These are phyloP conservation scores for Neonectria coccinea DNA, from an alignment of 2,329 filamentous ascomycete genomes.

Conservation along the genomic window DNA sequence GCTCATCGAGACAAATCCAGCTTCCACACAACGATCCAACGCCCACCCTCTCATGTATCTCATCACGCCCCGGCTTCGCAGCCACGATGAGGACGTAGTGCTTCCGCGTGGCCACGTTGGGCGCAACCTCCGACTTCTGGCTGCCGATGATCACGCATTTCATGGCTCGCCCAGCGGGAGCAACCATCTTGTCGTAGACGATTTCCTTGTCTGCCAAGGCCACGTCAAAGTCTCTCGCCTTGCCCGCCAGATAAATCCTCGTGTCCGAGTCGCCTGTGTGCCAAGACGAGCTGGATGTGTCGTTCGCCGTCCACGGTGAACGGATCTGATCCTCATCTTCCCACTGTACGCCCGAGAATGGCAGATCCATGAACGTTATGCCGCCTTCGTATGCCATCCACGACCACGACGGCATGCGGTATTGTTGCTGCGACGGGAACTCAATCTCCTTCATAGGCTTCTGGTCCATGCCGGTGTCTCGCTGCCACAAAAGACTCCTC, in stretches of 20 bases:
- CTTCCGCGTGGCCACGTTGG: not conserved
- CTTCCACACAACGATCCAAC: conserved; percentile 14
- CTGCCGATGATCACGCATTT: conserved; percentile 27
- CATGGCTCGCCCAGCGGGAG: not conserved
- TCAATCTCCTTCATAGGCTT: conserved; percentile 8
- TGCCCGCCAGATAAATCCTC: conserved; percentile 15
- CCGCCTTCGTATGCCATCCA: conserved; percentile 52
- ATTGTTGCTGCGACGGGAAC: conserved; percentile 12
- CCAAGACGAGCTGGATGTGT: conserved; percentile 6
- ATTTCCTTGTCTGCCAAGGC: not conserved
- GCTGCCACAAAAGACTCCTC: conserved; percentile 35
- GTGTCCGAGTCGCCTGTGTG: conserved; percentile 25
- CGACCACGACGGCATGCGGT: conserved; percentile 48
- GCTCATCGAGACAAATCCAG: conserved; percentile 11
- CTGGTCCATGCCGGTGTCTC: conserved; percentile 2
- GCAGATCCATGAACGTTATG: conserved; percentile 45
- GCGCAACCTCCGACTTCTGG: conserved; percentile 1
- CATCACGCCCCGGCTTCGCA: not conserved
- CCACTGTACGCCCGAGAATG: conserved; percentile 35
- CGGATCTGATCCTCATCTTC: conserved; percentile 9
- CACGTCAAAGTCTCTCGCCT: conserved; percentile 11
- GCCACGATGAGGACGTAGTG: conserved; percentile 16
- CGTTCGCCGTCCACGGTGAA: conserved; percentile 24
- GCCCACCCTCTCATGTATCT: conserved; percentile 22
- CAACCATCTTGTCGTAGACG: conserved; percentile 15